These are phyloP conservation scores for Saksenaea vasiformis DNA, from an alignment of 371 early-diverging fungal species.

Conservation along the genomic window DNA sequence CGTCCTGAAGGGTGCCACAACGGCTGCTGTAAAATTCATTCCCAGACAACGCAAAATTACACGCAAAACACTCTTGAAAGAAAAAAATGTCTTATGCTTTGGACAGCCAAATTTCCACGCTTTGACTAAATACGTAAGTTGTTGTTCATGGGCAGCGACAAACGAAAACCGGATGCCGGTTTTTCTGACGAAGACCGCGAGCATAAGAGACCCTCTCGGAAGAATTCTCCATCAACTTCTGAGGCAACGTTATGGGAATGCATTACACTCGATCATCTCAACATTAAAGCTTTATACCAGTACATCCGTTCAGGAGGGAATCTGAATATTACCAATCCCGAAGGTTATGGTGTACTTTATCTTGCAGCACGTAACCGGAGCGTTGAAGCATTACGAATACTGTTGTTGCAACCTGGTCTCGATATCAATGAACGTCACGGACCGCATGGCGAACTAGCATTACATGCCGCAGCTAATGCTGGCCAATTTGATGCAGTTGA, in stretches of 20 bases:
- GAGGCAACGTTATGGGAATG: constrained; percentile 31
- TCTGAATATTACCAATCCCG: constrained; percentile 17
- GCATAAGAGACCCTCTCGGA: background rate
- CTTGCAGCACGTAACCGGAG: constrained; percentile 45
- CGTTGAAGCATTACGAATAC: constrained; percentile 42
- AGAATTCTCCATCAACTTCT: background rate
- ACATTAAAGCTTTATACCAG: constrained; percentile 45
- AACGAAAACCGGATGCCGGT: background rate
- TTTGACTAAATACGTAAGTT: background rate
- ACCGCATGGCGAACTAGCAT: constrained; percentile 41
- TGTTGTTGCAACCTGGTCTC: constrained; percentile 38
- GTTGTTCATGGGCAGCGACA: background rate
- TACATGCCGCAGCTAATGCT: constrained; percentile 42
- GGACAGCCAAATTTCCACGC: background rate
- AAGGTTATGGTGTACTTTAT: constrained; percentile 46
- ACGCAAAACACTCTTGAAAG: no score
- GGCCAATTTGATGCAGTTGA: constrained; percentile 44
- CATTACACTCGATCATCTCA: constrained; percentile 28
- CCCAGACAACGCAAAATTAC: no score
- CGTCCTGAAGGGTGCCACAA: no score
- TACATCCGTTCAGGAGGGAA: constrained; percentile 35
- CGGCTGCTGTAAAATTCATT: no score
- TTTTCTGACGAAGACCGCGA: background rate
- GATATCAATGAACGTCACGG: constrained; percentile 42
- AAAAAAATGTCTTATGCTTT: background rate